These are phyloP conservation scores for Eragrostis nindensis DNA, from an alignment of 176 grass and related monocot species.

Conservation along the genomic window DNA sequence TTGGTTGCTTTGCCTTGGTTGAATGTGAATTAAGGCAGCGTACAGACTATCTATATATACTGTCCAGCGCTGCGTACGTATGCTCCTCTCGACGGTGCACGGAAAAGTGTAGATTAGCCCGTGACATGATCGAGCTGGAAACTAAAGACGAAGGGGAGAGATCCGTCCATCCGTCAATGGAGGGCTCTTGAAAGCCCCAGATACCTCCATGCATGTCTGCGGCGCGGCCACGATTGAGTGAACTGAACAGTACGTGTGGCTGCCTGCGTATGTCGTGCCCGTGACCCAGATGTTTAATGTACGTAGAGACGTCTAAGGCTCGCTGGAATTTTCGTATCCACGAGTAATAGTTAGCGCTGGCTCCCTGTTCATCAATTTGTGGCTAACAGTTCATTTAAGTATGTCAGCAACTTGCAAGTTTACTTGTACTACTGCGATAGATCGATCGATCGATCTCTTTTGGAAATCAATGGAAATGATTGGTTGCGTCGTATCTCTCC, in stretches of 20 bases:
- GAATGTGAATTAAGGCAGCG: conserved; percentile 19
- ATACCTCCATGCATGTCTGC: conserved; percentile 42
- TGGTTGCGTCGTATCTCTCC: no score
- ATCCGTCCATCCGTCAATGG: not conserved
- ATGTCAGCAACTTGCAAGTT: not conserved
- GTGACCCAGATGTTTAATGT: conserved; percentile 36
- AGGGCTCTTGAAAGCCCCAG: conserved; percentile 46
- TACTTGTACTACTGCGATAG: no score
- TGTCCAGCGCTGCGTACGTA: not conserved
- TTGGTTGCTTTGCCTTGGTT: not conserved
- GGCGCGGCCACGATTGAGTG: not conserved
- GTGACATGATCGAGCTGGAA: conserved; percentile 55
- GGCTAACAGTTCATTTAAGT: not conserved
- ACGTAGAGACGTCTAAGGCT: not conserved
- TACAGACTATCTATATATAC: conserved; percentile 44
- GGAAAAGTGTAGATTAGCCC: conserved; percentile 44
- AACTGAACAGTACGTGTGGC: no score
- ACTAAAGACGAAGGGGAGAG: not conserved
- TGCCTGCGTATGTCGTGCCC: not conserved
- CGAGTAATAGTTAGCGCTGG: not conserved
- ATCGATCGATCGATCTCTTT: no score
- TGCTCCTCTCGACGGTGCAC: not conserved
- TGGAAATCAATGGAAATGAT: no score
- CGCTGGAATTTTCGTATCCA: conserved; percentile 42
- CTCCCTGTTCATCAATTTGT: not conserved